Base-by-base conservation (phyloP, 371 early-diverging fungal species). In the Entomophthora muscae region DNA sequence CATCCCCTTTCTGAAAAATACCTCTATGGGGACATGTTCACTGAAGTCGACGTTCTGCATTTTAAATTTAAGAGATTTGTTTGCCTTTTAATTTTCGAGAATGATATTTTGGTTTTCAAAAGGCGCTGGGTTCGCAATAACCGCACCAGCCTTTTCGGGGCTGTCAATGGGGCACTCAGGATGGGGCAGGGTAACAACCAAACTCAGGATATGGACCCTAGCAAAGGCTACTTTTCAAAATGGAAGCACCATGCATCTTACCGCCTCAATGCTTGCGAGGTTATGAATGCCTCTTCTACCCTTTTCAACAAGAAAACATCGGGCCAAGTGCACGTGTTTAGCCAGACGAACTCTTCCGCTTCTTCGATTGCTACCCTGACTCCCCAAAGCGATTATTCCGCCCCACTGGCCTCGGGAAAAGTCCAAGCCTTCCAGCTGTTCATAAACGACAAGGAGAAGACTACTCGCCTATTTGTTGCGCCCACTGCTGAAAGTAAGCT, bases 231-330 rank as follows among this genome's bases (percentile, higher is more conserved):
- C 64, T 83, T 74, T 68, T 81, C 83, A 30, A 82, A 82, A 66
- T 83, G 83, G 83, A 82, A 83, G 67, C 75, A 74, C 63, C 81
- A 79, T 56, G 76, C 80, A 7, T 71, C 71, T 24, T 83, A 82
- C 67, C 73, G 75, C 10, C 66, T 83, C 13, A 61, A 72, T 22
- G 76, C 70, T 31, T 73, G 79, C n/a, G 83, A 83, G 32, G 78
- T 79, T 1, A 71, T 82, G 69, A 65, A 63, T 32, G 66, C 65
- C 64, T 65, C 60, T 65, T 67, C 29, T 1, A 66, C n/a, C 13
- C 29, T 26, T 57, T 61, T 32, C 70, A 73, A 21, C 54, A 51
- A 2, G 55, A 51, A 3, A 22, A 5, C 78, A 74, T 56, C 74
- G 78, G 27, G 78, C 76, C 13, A 74, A 72, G 13, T 75, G 74